Base-by-base conservation (phyloP, 2,329 filamentous ascomycete genomes). In the Myriangium duriaei region DNA sequence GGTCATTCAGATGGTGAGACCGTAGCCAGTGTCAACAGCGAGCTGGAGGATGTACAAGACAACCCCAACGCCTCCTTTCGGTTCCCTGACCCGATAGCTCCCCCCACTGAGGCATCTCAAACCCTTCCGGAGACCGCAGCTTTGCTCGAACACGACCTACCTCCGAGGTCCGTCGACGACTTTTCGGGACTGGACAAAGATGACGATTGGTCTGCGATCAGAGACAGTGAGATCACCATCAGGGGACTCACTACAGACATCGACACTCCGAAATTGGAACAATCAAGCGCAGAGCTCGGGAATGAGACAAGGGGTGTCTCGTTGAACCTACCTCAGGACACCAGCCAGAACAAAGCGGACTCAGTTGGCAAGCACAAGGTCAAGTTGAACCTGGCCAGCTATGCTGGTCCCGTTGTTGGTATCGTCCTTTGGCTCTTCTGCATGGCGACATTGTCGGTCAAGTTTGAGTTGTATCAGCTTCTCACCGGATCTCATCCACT, bases 1-100 rank as follows among this genome's bases (percentile, higher is more conserved):
- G 36, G 26, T 14, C 36, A 33, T 5, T 39, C 36, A 11, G 36
- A 39, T n/a, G 36, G 28, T n/a, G 36, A 39, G 18, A 39, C 36
- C 6, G 36, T 28, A 3, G 29, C 21, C 10, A 33, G 30, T 13
- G 28, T 39, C 7, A 18, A 17, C 12, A 19, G 29, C 5, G 30
- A 39, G 9, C 17, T 15, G 2, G 36, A 39, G 5, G 36, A n/a
- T 12, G 19, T 26, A n/a, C 21, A 26, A 7, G 7, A 26, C 21
- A 26, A 26, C 21, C 21, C 21, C 7, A 26, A 26, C n/a, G 21
- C 7, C n/a, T 26, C 21, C 7, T n/a, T 26, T 26, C 21, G 21
- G 7, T 26, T 26, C n/a, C 21, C 21, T 7, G 21, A 26, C n/a
- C 21, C 21, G 7, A 26, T 26, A 7, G 21, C 21, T 26, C 21